Evolutionary conservation across 805 yeast species (phyloP).

Genomic region (Saccharomyces mikatae): DNA sequence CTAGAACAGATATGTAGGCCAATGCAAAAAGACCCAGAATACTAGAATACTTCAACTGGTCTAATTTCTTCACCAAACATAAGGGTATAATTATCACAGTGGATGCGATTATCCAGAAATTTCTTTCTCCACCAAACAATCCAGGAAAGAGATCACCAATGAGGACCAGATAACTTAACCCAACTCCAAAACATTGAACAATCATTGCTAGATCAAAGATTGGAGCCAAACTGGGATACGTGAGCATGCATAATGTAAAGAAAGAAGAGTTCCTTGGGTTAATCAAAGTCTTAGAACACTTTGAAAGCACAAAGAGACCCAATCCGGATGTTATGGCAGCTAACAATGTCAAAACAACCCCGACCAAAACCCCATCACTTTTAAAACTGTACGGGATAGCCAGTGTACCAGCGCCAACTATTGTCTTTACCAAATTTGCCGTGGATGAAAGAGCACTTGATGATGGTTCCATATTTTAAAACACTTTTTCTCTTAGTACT

Average conservation of each 20-base stretch:
- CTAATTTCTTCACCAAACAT: slow-evolving; percentile 52
- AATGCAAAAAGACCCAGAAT: slow-evolving; percentile 62
- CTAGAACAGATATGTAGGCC: slow-evolving; percentile 40
- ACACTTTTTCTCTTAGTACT: neutral
- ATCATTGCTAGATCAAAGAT: slow-evolving; percentile 70
- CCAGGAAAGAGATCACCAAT: slow-evolving; percentile 73
- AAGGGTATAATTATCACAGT: slow-evolving; percentile 52
- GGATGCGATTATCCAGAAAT: slow-evolving; percentile 41
- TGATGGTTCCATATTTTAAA: slow-evolving; percentile 14
- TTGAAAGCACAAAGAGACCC: slow-evolving; percentile 58
- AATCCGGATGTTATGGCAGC: slow-evolving; percentile 62
- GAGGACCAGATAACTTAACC: slow-evolving; percentile 60
- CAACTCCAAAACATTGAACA: slow-evolving; percentile 74
- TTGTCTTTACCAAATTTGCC: slow-evolving; percentile 64
- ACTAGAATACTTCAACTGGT: slow-evolving; percentile 62
- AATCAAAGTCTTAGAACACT: slow-evolving; percentile 48
- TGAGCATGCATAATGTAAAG: slow-evolving; percentile 59
- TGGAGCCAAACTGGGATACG: slow-evolving; percentile 62
- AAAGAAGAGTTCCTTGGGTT: slow-evolving; percentile 56
- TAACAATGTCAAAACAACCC: slow-evolving; percentile 44
- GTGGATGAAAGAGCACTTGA: slow-evolving; percentile 55
- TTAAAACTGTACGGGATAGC: slow-evolving; percentile 66
- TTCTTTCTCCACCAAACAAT: slow-evolving; percentile 40
- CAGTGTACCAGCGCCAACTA: slow-evolving; percentile 68
- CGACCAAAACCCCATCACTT: slow-evolving; percentile 58